Evolutionary conservation across 2,329 filamentous ascomycete species (phyloP).

Genomic region (Xylariomycetidae sp.): DNA sequence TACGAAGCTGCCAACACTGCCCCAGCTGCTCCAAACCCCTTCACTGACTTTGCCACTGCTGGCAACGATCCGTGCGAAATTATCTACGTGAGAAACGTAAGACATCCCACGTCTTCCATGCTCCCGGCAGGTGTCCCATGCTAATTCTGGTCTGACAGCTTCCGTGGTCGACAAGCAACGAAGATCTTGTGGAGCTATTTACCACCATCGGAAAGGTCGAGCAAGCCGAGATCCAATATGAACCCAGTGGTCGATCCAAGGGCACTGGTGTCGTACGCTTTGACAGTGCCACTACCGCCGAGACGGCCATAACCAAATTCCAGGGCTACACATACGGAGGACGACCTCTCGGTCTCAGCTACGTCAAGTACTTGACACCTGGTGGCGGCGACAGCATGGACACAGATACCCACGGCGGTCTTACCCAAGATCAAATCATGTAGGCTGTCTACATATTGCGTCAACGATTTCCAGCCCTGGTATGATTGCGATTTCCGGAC

Average conservation of each 20-base stretch:
- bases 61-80: conserved; percentile 77
- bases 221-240: conserved; percentile 98
- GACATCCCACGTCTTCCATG: conserved; percentile 31
- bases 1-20: conserved; percentile 27
- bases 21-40: conserved; percentile 71
- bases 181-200: conserved; percentile 94
- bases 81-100: conserved; percentile 96
- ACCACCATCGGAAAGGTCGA: conserved; percentile 97
- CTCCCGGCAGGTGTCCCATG: conserved; percentile 11
- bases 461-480: too few relatives aligned
- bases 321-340: conserved; percentile 96
- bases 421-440: conserved; percentile 99
- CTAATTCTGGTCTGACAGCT: conserved; percentile 53
- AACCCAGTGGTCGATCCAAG: conserved; percentile 89
- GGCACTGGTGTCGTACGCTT: conserved; percentile 97
- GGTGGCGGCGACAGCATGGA: conserved; percentile 74
- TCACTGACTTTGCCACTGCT: conserved; percentile 87
- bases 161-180: conserved; percentile 98
- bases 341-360: conserved; percentile 86
- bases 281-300: conserved; percentile 74
- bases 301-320: conserved; percentile 95
- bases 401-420: conserved; percentile 64
- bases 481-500: too few relatives aligned
- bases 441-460: too few relatives aligned
- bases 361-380: conserved; percentile 83